Base-by-base conservation (phyloP, 495 filamentous ascomycete genomes). In the Podospora australis region DNA sequence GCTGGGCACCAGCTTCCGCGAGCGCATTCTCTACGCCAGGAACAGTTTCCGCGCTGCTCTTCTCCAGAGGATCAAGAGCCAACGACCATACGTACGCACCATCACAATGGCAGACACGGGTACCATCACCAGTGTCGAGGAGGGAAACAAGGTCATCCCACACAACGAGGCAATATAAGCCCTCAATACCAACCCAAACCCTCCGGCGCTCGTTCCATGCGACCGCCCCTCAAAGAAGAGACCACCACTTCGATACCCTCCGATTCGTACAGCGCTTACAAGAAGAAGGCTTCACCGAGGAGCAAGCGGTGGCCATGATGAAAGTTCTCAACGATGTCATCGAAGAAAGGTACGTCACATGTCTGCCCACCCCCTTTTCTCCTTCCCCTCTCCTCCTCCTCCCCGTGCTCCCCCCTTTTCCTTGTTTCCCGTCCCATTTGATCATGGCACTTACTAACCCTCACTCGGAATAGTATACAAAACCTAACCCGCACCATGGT, bases 401-500 rank as follows among this genome's bases (percentile, higher is more conserved):
- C 21, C 17, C 10, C 4, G 23, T 40, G 6, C 6, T 11, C 20
- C n/a, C 36, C 14, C 9, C n/a, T 32, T 29, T 20, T 32, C 20
- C 25, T 26, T 20, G 17, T 22, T 2, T 14, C 40, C 48, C 47
- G 26, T 39, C 29, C 24, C 21, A 13, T n/a, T 24, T 2, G 24
- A 8, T 23, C 10, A 34, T 10, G 36, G 17, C 42, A 30, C 49
- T 50, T 11, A 51, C 38, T 19, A 9, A 20, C 39, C n/a, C 34
- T 32, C 14, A 13, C 16, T 25, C 25, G n/a, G n/a, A n/a, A n/a
- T n/a, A 85, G 87, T 54, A 96, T 99, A 49, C 94, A 96, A 63
- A 97, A 99, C 72, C 72, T 99, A 17, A 97, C 94, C 0, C 84
- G 92, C 47, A 97, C 92, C 9, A 97, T 99, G 94, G 94, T 99